These are phyloP conservation scores for Macrophomina pseudophaseolina DNA, from an alignment of 2,329 filamentous ascomycete genomes.

Conservation along the genomic window DNA sequence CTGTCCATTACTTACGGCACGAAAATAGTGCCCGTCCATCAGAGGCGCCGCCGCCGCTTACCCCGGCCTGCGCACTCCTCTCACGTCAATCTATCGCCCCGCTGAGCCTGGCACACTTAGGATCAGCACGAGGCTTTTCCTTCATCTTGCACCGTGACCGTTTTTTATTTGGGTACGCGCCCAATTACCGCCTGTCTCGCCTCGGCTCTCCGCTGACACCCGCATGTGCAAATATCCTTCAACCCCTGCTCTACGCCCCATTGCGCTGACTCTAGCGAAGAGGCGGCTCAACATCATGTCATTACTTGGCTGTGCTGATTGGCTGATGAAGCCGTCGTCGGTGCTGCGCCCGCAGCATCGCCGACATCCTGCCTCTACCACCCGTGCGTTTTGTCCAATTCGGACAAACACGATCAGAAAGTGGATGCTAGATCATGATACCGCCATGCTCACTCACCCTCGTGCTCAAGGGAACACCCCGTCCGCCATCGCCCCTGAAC, in stretches of 20 bases:
- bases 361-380: constrained; percentile 8
- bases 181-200: constrained; percentile 9
- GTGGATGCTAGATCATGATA: constrained; percentile 6
- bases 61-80: background rate
- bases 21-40: constrained; percentile 2
- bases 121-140: background rate
- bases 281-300: constrained; percentile 13
- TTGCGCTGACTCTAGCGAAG: background rate
- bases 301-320: background rate
- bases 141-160: background rate
- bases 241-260: constrained; percentile 5
- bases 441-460: background rate
- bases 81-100: constrained; percentile 5
- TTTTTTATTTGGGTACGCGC: background rate
- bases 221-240: constrained; percentile 3
- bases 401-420: background rate
- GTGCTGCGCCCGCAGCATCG: constrained; percentile 9
- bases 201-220: constrained; percentile 20
- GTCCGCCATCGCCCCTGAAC: background rate
- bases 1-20: background rate
- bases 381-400: background rate
- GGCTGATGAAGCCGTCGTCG: background rate
- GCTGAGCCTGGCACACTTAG: background rate
- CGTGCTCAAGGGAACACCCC: background rate
- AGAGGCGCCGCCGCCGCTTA: background rate